Base-by-base conservation (phyloP, 495 filamentous ascomycete genomes). In the Neurospora tetraspora region DNA sequence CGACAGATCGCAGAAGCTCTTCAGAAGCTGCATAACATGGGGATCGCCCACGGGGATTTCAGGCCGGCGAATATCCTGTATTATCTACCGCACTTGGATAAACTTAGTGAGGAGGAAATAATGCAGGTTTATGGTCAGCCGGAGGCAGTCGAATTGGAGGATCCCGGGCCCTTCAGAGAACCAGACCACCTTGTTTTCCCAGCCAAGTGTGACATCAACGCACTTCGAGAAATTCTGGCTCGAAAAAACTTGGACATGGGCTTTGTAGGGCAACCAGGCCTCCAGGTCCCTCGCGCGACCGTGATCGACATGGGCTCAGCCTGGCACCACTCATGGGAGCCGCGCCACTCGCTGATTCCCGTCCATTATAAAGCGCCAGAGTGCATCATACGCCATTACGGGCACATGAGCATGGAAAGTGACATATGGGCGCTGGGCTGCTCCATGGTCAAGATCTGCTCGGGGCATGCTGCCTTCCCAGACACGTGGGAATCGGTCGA, bases 31-130 rank as follows among this genome's bases (percentile, higher is more conserved):
- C 71, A 72, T 14, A 38, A n/a, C 23, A 61, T 69, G 47, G 71
- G 38, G 0, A 69, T 72, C 16, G 20, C n/a, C 37, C 71, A 72
- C 36, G 71, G 71, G 4, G 71, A 72, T 20, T 72, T 72, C 10
- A 9, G 71, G 14, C 39, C 59, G n/a, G 36, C 59, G 0, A 72
- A 72, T 36, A 72, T 72, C 38, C 53, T 72, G 12, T 61, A 34
- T 18, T 16, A 34, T 12, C 2, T 61, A 9, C 53, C 53, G 9
- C 53, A 61, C 53, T 5, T 61, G 27, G 27, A 61, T 34, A 34
- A 34, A 2, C 53, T 61, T 9, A 18, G 53, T 18, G 6, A 61
- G 4, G 27, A 34, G 27, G 53, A 61, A 7, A 61, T 61, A 5
- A 1, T 34, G 27, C 27, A 31, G 12, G 53, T 61, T 12, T 61